Conservation (phyloP, 805 yeast species). For the Schwanniomyces sp. region DNA sequence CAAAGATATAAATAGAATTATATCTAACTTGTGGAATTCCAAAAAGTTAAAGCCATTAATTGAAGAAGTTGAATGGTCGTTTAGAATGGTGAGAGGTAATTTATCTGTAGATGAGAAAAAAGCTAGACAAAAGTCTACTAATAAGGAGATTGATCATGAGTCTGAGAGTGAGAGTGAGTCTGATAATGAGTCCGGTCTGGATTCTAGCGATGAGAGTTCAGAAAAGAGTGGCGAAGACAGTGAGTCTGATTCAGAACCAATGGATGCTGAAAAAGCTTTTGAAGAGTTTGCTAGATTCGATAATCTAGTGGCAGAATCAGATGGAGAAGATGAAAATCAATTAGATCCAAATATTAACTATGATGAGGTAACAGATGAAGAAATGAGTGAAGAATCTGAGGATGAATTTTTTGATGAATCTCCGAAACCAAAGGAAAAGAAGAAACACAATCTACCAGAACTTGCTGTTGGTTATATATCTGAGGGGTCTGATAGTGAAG, state of each 20-base stretch:
- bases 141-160: slow-evolving; percentile 9
- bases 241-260: slow-evolving; percentile 18
- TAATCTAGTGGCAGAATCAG: slow-evolving; percentile 43
- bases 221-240: slow-evolving; percentile 20
- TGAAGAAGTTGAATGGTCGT: slow-evolving; percentile 42
- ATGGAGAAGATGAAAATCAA: slow-evolving; percentile 31
- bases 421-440: slow-evolving; percentile 15
- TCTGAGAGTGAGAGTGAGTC: slow-evolving; percentile 19
- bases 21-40: slow-evolving; percentile 50
- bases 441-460: slow-evolving; percentile 55
- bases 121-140: slow-evolving; percentile 22
- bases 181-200: slow-evolving; percentile 3
- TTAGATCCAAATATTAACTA: slow-evolving; percentile 44
- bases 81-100: slow-evolving; percentile 48
- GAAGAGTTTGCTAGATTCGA: slow-evolving; percentile 38
- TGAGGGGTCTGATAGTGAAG: slow-evolving; percentile 73
- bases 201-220: slow-evolving; percentile 5
- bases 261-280: slow-evolving; percentile 24
- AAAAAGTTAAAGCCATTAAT: slow-evolving; percentile 35
- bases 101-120: slow-evolving; percentile 37
- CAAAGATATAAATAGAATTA: slow-evolving; percentile 41
- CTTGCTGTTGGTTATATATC: slow-evolving; percentile 81
- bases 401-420: slow-evolving; percentile 24
- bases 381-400: slow-evolving; percentile 40
- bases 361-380: slow-evolving; percentile 67